Conservation (phyloP, 495 filamentous ascomycete genomes). For the Endocarpon pusillum region DNA sequence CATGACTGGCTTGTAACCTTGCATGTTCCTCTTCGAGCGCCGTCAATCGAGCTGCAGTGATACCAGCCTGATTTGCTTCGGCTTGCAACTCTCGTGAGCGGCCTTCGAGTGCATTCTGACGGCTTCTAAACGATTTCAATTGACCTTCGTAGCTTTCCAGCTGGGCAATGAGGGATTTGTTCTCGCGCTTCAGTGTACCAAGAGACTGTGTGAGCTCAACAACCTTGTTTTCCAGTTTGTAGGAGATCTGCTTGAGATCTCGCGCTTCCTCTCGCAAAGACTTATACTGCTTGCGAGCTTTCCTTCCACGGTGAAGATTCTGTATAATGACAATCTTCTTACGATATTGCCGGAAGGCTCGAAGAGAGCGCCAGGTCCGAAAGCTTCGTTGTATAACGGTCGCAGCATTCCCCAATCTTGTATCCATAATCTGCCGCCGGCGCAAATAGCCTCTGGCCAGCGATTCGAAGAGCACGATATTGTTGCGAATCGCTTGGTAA, state of each 20-base stretch:
- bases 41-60: slow-evolving; percentile 69
- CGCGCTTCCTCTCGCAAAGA: slow-evolving; percentile 80
- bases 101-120: slow-evolving; percentile 81
- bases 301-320: slow-evolving; percentile 79
- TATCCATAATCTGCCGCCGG: slow-evolving; percentile 79
- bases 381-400: slow-evolving; percentile 79
- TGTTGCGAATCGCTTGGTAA: slow-evolving; percentile 59
- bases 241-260: slow-evolving; percentile 96
- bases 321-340: slow-evolving; percentile 79
- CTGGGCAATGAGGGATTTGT: slow-evolving; percentile 73
- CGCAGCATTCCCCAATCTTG: slow-evolving; percentile 82
- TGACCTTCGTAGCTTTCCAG: slow-evolving; percentile 94
- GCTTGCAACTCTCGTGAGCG: slow-evolving; percentile 83
- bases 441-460: slow-evolving; percentile 79
- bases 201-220: slow-evolving; percentile 91
- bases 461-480: slow-evolving; percentile 74
- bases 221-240: slow-evolving; percentile 98
- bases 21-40: slow-evolving; percentile 91
- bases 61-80: slow-evolving; percentile 95
- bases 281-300: slow-evolving; percentile 74
- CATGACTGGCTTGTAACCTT: slow-evolving; percentile 69
- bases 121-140: slow-evolving; percentile 80
- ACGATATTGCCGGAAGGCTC: slow-evolving; percentile 73
- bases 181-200: slow-evolving; percentile 80
- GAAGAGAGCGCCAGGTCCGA: slow-evolving; percentile 63